Evolutionary conservation across 2,329 filamentous ascomycete species (phyloP).

Genomic region (Aspergillus sojae): DNA sequence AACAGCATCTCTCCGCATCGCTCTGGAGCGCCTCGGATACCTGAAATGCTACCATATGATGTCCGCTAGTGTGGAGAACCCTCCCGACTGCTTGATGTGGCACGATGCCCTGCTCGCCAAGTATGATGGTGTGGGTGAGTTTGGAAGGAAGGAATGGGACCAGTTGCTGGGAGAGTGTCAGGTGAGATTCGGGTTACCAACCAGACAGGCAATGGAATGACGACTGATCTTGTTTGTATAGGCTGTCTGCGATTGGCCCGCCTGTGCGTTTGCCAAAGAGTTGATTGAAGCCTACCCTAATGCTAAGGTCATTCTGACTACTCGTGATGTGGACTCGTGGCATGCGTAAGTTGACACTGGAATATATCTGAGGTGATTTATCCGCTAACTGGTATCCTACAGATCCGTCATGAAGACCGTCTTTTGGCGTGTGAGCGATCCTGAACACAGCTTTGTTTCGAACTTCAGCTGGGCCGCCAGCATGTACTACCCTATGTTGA

Average conservation of each 20-base stretch:
- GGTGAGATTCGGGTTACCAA: conserved; percentile 21
- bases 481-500: conserved; percentile 71
- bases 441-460: conserved; percentile 59
- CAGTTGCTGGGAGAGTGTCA: conserved; percentile 67
- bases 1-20: conserved; percentile 68
- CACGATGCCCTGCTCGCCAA: conserved; percentile 68
- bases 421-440: conserved; percentile 67
- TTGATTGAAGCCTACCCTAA: conserved; percentile 72
- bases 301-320: conserved; percentile 71
- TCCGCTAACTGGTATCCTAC: conserved; percentile 5
- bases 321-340: conserved; percentile 68
- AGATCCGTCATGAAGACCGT: conserved; percentile 67
- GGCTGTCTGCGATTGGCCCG: conserved; percentile 71
- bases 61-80: conserved; percentile 69
- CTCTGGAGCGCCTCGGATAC: conserved; percentile 68
- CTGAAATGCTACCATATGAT: conserved; percentile 75
- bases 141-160: conserved; percentile 70
- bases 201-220: conserved; percentile 4
- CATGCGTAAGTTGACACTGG: conserved; percentile 42
- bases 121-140: conserved; percentile 63
- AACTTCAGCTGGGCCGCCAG: conserved; percentile 65
- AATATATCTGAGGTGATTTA: not conserved
- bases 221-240: conserved; percentile 26
- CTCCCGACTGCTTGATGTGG: conserved; percentile 69
- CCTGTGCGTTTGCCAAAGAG: conserved; percentile 68